Evolutionary conservation across 768 basidiomycete genomes (phyloP).

Genomic region (Boletus fagicola): DNA sequence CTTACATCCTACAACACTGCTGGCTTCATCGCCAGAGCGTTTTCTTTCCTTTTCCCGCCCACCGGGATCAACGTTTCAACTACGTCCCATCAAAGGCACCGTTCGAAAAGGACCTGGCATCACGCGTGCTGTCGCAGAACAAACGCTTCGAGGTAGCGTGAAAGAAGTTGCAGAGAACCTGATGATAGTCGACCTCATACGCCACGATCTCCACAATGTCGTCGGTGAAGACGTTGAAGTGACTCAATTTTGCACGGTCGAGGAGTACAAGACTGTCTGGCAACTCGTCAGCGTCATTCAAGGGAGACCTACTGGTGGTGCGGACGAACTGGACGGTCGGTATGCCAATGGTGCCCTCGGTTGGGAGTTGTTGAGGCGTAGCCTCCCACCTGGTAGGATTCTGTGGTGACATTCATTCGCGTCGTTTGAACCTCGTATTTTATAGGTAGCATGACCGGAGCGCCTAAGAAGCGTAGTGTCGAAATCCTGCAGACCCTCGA

Average conservation of each 20-base stretch:
- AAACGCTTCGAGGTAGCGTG: slow-evolving; percentile 57
- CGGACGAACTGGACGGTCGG: slow-evolving; percentile 37
- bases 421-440: not conserved
- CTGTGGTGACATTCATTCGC: not conserved
- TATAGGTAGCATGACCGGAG: slow-evolving; percentile 94
- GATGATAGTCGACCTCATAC: slow-evolving; percentile 97
- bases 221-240: slow-evolving; percentile 82
- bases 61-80: slow-evolving; percentile 64
- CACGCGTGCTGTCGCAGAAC: slow-evolving; percentile 63
- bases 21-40: slow-evolving; percentile 90
- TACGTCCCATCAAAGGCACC: slow-evolving; percentile 95
- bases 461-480: slow-evolving; percentile 91
- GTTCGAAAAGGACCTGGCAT: slow-evolving; percentile 66
- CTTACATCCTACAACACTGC: slow-evolving; percentile 69
- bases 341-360: slow-evolving; percentile 49
- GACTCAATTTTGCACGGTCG: slow-evolving; percentile 80
- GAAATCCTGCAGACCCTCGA: slow-evolving; percentile 86
- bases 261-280: slow-evolving; percentile 94
- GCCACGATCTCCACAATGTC: slow-evolving; percentile 85
- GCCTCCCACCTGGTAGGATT: slow-evolving; percentile 79
- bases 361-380: slow-evolving; percentile 73
- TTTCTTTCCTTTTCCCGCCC: slow-evolving; percentile 80
- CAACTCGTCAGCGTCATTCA: slow-evolving; percentile 94
- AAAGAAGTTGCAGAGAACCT: slow-evolving; percentile 97
- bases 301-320: slow-evolving; percentile 48